These are phyloP conservation scores for Zygotorulaspora mrakii DNA, from an alignment of 1,139 yeast genomes.

Conservation along the genomic window DNA sequence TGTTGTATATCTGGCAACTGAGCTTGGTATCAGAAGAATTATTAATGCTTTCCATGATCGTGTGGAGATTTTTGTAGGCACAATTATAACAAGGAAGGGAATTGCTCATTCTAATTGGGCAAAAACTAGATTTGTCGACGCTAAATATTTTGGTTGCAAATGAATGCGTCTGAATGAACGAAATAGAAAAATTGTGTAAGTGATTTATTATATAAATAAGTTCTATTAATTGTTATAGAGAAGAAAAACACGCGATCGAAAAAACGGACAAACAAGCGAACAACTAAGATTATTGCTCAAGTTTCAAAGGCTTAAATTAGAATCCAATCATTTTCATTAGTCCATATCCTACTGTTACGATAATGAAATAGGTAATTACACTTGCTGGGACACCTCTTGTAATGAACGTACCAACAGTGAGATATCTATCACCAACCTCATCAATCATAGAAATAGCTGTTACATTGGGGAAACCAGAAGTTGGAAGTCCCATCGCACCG, in stretches of 20 bases:
- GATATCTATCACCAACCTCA: conserved; percentile 80
- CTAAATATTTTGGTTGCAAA: conserved; percentile 64
- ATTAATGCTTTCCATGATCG: conserved; percentile 63
- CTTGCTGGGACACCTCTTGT: conserved; percentile 88
- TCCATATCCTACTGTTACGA: conserved; percentile 76
- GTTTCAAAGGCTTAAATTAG: conserved; percentile 29
- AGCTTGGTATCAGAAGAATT: conserved; percentile 72
- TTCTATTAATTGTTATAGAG: too few species aligned
- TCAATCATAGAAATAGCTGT: conserved; percentile 92
- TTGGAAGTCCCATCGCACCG: conserved; percentile 93
- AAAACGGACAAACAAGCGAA: too few species aligned
- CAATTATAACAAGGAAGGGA: conserved; percentile 44
- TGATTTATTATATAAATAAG: too few species aligned
- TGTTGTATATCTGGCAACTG: conserved; percentile 73
- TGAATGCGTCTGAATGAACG: conserved; percentile 5
- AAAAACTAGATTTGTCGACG: conserved; percentile 68
- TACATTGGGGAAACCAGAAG: conserved; percentile 95
- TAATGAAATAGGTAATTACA: conserved; percentile 60
- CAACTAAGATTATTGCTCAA: too few species aligned
- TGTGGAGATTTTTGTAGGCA: conserved; percentile 67
- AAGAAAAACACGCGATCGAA: too few species aligned
- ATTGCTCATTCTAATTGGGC: conserved; percentile 43
- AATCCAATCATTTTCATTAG: conserved; percentile 59
- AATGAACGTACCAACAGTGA: conserved; percentile 78
- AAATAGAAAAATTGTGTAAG: too few species aligned